Conservation (phyloP, 208 protist species). For the Wallacemonas sp. region DNA sequence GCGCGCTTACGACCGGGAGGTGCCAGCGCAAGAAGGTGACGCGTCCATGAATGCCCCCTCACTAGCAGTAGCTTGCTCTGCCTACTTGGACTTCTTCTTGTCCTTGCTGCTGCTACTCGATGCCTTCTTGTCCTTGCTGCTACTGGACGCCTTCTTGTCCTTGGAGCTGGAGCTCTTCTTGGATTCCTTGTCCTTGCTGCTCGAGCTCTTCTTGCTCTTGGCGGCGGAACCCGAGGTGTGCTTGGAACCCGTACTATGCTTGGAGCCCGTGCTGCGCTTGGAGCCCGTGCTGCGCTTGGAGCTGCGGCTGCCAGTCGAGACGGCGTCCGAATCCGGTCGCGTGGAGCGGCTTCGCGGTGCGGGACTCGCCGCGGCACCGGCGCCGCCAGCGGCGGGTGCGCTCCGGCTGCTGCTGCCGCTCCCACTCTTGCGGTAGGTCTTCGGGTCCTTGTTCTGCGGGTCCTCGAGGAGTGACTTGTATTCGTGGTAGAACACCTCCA, state of each 20-base stretch:
- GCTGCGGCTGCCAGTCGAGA: constrained; percentile 17
- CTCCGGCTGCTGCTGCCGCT: constrained; percentile 12
- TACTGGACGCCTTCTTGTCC: constrained; percentile 12
- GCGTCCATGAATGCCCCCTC: no score
- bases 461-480: constrained; percentile 54
- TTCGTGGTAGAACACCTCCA: constrained; percentile 57
- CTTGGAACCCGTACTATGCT: neutral
- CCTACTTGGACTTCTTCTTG: constrained; percentile 10
- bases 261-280: neutral
- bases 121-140: neutral
- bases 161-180: constrained; percentile 1
- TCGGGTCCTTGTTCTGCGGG: constrained; percentile 46
- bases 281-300: neutral
- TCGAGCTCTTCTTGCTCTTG: neutral
- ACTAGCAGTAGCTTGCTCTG: no score
- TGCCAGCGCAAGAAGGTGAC: no score
- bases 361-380: neutral
- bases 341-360: neutral
- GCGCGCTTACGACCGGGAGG: no score
- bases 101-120: constrained; percentile 6
- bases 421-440: constrained; percentile 43
- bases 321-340: neutral
- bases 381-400: constrained; percentile 10
- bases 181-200: neutral
- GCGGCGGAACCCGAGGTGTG: neutral